These are phyloP conservation scores for Plasmodium vivax DNA, from an alignment of 169 alveolate genomes.

Conservation along the genomic window DNA sequence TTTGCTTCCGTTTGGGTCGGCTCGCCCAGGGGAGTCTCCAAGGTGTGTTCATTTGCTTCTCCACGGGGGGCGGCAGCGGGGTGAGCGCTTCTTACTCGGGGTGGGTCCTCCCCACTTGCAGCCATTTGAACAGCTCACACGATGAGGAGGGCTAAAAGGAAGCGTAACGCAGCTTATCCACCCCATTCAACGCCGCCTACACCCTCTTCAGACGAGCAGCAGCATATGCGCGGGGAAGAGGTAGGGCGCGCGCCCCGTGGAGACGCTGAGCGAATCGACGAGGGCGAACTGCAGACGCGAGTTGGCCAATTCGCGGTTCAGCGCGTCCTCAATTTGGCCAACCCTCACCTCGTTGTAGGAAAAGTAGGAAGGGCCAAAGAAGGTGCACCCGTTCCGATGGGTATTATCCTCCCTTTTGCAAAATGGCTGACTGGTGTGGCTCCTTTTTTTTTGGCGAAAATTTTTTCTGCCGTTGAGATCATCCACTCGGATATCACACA, in stretches of 20 bases:
- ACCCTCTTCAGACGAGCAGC: conserved; percentile 20
- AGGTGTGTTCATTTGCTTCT: not conserved
- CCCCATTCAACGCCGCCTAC: no score
- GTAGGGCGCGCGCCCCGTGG: not conserved
- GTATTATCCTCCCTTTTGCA: not conserved
- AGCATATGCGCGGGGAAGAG: conserved; percentile 33
- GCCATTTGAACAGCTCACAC: not conserved
- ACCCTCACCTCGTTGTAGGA: conserved; percentile 3
- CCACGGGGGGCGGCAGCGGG: not conserved
- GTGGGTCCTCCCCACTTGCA: not conserved
- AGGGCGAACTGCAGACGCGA: conserved; percentile 26
- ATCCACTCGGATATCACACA: conserved; percentile 24
- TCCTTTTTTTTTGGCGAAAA: not conserved
- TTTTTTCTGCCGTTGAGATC: not conserved
- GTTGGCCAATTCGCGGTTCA: conserved; percentile 9
- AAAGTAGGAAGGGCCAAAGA: not conserved
- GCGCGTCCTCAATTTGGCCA: conserved; percentile 12
- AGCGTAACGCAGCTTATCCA: not conserved
- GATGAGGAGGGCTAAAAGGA: not conserved
- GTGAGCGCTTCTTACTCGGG: not conserved
- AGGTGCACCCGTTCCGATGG: not conserved
- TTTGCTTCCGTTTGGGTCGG: not conserved
- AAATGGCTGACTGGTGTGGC: not conserved
- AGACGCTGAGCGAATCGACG: conserved; percentile 34
- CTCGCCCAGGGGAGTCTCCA: not conserved